Evolutionary conservation across 1,139 yeast species (phyloP), one percentile per base, ranked within the genome.

Genomic region (Yamadazyma epiphylla): DNA sequence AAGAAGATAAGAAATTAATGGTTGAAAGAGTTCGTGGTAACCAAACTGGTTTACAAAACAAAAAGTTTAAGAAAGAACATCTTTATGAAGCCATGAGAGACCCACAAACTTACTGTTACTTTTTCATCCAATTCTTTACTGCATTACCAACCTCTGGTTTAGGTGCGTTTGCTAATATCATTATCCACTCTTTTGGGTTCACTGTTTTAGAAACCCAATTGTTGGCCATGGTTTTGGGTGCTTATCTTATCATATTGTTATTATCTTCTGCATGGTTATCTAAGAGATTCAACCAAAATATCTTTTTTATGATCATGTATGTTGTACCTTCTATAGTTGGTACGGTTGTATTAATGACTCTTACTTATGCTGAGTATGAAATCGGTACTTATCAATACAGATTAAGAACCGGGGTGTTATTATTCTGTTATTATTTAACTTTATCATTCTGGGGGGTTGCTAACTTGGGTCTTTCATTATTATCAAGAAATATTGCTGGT

Each of bases 71-170:
- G 27, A 42, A 35, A 24, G 40, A 43, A 13, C 68, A 64, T 30
- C 33, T 64, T 16, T 32, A 36, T 12, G 69, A 63, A 41, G 46
- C 62, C 20, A 5, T 38, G 26, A 42, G 43, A 16, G 70, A 63
- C 42, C 53, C 51, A 25, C 58, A 57, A 31, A 59, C 66, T 10
- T 64, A 68, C 65, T 55, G 62, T 10, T 60, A 53, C 48, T 43
- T 64, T 27, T 41, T 61, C 15, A 48, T 64, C 29, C 63, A 66
- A 9, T 32, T 62, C 4, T 45, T 59, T 11, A 57, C 65, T 21
- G 55, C 60, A 44, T 58, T 63, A 25, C 64, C 64, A 5, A 63
- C 69, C 4, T 68, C 70, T 5, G 66, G 67, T 5, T 55, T 64
- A 25, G 62, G 64, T 11, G 58, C 67, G 3, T 64, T 63, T 35